Evolutionary conservation across 2,329 filamentous ascomycete genomes (phyloP).

Genomic region (Nemania sp.): DNA sequence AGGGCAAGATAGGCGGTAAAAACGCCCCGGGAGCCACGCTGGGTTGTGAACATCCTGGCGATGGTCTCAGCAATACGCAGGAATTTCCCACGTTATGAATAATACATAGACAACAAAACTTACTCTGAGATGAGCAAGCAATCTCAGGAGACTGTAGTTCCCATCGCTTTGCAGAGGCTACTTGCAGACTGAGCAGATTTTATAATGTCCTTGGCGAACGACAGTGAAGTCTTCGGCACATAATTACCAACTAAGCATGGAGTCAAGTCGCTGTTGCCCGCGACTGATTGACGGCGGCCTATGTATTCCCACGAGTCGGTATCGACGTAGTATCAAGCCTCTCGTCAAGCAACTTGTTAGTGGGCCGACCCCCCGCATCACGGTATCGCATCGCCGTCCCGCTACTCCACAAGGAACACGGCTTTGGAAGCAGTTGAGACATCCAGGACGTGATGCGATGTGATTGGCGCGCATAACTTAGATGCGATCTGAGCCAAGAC

Average conservation of each 20-base stretch:
- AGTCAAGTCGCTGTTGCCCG: neutral
- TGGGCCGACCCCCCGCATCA: constrained; percentile 15
- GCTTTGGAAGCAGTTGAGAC: neutral
- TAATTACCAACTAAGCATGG: neutral
- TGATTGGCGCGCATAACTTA: constrained; percentile 19
- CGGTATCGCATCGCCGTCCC: constrained; percentile 1
- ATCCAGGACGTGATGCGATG: neutral
- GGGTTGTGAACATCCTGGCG: constrained; percentile 6
- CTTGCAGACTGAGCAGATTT: neutral
- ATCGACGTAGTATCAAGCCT: neutral
- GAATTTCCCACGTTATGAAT: no score
- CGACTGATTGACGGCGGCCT: neutral
- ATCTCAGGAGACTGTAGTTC: neutral
- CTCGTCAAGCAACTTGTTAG: neutral
- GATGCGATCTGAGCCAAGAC: constrained; percentile 8
- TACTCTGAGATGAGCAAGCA: neutral
- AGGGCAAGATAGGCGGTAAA: constrained; percentile 7
- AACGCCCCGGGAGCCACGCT: neutral
- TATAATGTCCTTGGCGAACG: neutral
- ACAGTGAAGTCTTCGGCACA: neutral
- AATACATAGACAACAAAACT: neutral
- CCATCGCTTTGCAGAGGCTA: neutral
- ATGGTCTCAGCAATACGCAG: neutral
- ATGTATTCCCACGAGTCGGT: constrained; percentile 21
- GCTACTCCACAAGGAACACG: constrained; percentile 7